Percentiles rank a stretch among this genome's conserved stretches.
Evolutionary conservation across 441 rosid genomes (phyloP).

Genomic region (Geranium incanum): DNA sequence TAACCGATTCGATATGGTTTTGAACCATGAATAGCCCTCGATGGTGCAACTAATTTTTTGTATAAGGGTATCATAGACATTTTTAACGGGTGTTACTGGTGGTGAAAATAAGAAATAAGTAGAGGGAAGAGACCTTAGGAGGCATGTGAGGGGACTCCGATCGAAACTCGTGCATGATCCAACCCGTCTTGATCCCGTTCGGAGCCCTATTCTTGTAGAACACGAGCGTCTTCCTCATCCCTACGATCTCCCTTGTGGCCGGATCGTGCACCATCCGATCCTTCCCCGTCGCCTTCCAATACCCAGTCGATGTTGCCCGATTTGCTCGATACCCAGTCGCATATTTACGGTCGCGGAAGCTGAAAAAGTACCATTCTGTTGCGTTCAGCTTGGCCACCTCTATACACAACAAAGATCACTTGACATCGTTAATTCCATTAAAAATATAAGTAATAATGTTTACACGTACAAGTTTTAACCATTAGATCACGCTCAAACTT

Average conservation of each 20-base stretch:
- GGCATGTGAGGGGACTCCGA: conserved; percentile 81
- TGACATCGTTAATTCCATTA: too few species aligned
- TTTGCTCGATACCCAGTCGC: conserved; percentile 88
- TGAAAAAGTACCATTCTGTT: conserved; percentile 94
- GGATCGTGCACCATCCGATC: conserved; percentile 81
- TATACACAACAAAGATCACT: conserved; percentile 9
- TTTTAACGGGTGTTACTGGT: background rate
- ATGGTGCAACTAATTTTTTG: too few species aligned
- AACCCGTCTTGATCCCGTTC: conserved; percentile 80
- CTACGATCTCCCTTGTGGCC: conserved; percentile 48
- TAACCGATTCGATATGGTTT: too few species aligned
- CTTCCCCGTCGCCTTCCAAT: conserved; percentile 98
- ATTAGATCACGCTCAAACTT: too few species aligned
- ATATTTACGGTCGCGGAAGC: conserved; percentile 81
- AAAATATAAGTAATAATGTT: too few species aligned
- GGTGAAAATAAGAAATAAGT: background rate
- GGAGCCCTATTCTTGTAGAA: conserved; percentile 88
- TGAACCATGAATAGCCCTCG: too few species aligned
- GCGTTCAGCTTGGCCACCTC: conserved; percentile 93
- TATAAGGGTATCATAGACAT: too few species aligned
- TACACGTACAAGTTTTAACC: too few species aligned
- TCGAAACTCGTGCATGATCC: conserved; percentile 99
- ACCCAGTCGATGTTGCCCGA: conserved; percentile 72
- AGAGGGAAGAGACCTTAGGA: conserved; percentile 57
- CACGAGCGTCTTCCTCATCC: conserved; percentile 95